These are phyloP conservation scores for Citropsis articulata DNA, from an alignment of 345 rosid species.

Conservation along the genomic window DNA sequence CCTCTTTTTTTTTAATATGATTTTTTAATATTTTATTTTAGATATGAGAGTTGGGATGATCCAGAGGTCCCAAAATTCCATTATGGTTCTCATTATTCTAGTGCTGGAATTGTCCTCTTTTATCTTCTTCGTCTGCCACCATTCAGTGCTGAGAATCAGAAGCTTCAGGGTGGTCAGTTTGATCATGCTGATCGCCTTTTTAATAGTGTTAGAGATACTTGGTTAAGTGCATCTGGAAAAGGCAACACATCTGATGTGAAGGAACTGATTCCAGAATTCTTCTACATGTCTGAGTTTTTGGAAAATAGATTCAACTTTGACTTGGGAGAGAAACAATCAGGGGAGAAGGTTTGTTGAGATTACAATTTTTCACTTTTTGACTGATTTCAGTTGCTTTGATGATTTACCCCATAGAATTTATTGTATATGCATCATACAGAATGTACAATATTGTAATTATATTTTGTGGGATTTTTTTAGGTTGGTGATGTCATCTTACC, in stretches of 20 bases:
- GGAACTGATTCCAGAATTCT: slow-evolving; percentile 98
- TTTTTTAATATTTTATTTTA: slow-evolving; percentile 32
- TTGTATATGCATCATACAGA: not conserved
- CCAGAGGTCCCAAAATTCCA: slow-evolving; percentile 99
- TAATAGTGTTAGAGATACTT: slow-evolving; percentile 86
- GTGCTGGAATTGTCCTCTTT: slow-evolving; percentile 99
- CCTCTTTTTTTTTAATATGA: not conserved
- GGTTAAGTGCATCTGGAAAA: slow-evolving; percentile 98
- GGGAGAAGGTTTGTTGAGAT: slow-evolving; percentile 79
- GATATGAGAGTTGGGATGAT: slow-evolving; percentile 99
- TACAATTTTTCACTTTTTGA: not conserved
- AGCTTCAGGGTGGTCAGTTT: slow-evolving; percentile 99
- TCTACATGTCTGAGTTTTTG: slow-evolving; percentile 95
- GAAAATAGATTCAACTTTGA: slow-evolving; percentile 81
- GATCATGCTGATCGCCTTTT: slow-evolving; percentile 99
- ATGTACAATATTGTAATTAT: not conserved
- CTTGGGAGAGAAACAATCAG: slow-evolving; percentile 97
- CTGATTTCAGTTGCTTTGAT: slow-evolving; percentile 6
- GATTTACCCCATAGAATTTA: slow-evolving; percentile 2
- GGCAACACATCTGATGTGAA: slow-evolving; percentile 98
- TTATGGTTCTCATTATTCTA: slow-evolving; percentile 99
- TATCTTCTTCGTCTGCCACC: slow-evolving; percentile 98
- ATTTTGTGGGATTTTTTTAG: slow-evolving; percentile 34
- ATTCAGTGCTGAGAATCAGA: slow-evolving; percentile 95
- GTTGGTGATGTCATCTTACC: slow-evolving; percentile 90